These are phyloP conservation scores for Strombidium stylifer DNA, from an alignment of 73 alveolate species.

Conservation along the genomic window DNA sequence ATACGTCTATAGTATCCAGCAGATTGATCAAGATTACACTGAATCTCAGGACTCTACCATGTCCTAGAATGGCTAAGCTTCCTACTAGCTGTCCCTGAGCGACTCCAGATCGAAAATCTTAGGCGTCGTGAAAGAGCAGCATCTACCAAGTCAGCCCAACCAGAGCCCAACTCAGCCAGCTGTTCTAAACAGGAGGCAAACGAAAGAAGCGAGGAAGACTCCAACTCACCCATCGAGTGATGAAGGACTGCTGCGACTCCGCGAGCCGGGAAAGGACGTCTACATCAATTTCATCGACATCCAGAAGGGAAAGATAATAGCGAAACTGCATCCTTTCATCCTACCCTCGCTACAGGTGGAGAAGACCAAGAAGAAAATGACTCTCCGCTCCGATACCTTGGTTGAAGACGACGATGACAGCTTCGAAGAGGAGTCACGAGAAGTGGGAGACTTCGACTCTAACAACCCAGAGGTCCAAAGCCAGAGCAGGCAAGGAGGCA, in stretches of 20 bases:
- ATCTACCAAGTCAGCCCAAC: neutral
- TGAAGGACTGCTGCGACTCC: neutral
- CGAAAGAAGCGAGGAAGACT: neutral
- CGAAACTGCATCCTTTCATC: neutral
- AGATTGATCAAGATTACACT: no score
- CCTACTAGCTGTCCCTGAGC: no score
- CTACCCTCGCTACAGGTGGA: no score
- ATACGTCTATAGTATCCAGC: neutral
- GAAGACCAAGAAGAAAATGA: no score
- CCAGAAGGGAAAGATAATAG: slow-evolving; percentile 13
- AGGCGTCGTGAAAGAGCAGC: no score
- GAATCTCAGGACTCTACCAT: neutral
- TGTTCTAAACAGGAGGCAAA: neutral
- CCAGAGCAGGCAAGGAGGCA: no score
- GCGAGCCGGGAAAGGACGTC: slow-evolving; percentile 5
- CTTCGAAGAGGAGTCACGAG: neutral
- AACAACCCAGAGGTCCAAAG: neutral
- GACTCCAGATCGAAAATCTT: no score
- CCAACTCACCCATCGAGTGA: neutral
- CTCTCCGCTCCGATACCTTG: no score
- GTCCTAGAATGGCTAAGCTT: no score
- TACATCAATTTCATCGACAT: slow-evolving; percentile 24
- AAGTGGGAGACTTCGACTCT: neutral
- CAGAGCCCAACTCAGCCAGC: neutral
- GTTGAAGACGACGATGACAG: neutral